Conservation (phyloP, 2,329 filamentous ascomycete species). For the Paraconiothyrium brasiliense region DNA sequence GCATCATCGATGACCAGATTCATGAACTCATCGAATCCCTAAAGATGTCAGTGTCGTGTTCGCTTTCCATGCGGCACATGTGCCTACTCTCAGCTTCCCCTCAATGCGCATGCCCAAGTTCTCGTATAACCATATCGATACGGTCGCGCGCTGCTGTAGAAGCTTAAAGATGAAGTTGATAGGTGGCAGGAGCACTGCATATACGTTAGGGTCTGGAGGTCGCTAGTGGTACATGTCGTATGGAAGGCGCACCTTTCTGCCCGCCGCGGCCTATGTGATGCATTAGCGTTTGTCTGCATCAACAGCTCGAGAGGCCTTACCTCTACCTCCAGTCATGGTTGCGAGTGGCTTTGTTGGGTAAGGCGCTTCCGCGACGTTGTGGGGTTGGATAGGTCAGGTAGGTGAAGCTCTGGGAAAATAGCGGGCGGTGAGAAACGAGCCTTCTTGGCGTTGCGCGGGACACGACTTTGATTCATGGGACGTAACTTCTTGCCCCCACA, state of each 20-base stretch:
- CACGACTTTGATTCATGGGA: slow-evolving; percentile 27
- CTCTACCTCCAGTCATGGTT: slow-evolving; percentile 45
- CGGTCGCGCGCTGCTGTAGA: slow-evolving; percentile 81
- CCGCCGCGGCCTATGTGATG: slow-evolving; percentile 63
- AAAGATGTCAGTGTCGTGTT: slow-evolving; percentile 26
- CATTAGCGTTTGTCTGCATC: slow-evolving; percentile 33
- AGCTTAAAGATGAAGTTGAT: slow-evolving; percentile 96
- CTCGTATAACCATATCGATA: slow-evolving; percentile 97
- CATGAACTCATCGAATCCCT: slow-evolving; percentile 99
- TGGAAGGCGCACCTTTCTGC: slow-evolving; percentile 50
- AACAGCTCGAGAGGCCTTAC: slow-evolving; percentile 25
- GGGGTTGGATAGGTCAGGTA: slow-evolving; percentile 21
- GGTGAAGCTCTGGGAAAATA: slow-evolving; percentile 36
- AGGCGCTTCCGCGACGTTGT: slow-evolving; percentile 17
- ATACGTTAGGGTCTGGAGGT: slow-evolving; percentile 25
- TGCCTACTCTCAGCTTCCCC: slow-evolving; percentile 89
- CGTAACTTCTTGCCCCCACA: slow-evolving; percentile 34
- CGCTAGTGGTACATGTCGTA: slow-evolving; percentile 15
- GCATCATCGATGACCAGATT: slow-evolving; percentile 97
- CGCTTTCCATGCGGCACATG: slow-evolving; percentile 7
- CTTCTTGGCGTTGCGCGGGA: slow-evolving; percentile 37
- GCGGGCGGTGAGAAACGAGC: slow-evolving; percentile 37
- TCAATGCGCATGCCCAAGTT: slow-evolving; percentile 94
- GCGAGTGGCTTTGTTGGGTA: slow-evolving; percentile 14
- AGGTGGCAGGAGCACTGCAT: slow-evolving; percentile 72